phyloP scores from a whole-genome alignment of 2,329 filamentous ascomycete species.

The Penicillium brasilianum region DNA sequence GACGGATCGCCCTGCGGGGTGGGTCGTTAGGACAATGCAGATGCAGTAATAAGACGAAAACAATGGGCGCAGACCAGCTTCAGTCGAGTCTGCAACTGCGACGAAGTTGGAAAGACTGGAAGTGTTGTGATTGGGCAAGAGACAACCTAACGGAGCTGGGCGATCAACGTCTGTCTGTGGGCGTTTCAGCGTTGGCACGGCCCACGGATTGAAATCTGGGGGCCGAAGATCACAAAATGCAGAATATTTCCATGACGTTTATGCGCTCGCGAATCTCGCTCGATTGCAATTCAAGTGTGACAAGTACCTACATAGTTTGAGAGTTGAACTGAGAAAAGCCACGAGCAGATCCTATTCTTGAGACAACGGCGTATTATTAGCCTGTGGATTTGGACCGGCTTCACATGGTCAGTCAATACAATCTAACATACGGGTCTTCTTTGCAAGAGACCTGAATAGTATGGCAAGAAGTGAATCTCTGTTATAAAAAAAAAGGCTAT shows the following conservation, averaged over 20 bases:
- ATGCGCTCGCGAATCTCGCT: no score
- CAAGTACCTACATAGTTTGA: no score
- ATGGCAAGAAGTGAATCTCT: background rate
- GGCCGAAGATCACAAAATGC: background rate
- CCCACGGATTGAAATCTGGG: conserved; percentile 6
- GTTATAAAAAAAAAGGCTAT: conserved; percentile 13
- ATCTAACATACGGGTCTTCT: background rate
- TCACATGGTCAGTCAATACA: background rate
- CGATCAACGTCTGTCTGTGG: conserved; percentile 21
- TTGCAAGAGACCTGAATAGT: background rate
- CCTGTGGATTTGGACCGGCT: no score
- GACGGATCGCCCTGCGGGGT: background rate
- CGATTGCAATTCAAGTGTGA: no score
- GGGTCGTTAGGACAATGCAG: background rate
- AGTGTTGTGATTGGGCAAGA: conserved; percentile 29
- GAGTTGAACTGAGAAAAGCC: no score
- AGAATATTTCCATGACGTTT: no score
- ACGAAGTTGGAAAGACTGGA: conserved; percentile 27
- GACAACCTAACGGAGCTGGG: conserved; percentile 22
- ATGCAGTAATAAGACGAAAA: background rate
- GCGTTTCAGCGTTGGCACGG: conserved; percentile 10
- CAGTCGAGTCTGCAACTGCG: conserved; percentile 14
- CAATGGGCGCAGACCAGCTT: conserved; percentile 4
- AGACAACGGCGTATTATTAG: no score
- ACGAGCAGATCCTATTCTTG: no score